These are phyloP conservation scores for Auriculariales sp. DNA, from an alignment of 768 basidiomycete genomes.

Conservation along the genomic window DNA sequence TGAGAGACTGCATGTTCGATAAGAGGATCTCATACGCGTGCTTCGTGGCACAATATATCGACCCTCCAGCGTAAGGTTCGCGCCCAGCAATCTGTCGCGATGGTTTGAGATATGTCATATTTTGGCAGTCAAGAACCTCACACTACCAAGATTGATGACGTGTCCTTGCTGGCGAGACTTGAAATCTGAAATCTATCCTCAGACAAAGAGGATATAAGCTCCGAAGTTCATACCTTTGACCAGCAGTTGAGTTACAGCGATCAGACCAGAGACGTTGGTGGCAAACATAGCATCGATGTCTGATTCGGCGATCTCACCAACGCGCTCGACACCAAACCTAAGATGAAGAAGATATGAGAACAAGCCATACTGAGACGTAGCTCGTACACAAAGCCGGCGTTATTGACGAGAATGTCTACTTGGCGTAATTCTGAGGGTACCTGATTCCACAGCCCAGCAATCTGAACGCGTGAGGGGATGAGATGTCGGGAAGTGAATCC, in stretches of 20 bases:
- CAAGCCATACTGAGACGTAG: neutral
- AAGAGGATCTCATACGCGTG: conserved; percentile 27
- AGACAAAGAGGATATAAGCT: no score
- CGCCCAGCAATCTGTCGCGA: conserved; percentile 75
- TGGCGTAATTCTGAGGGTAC: conserved; percentile 54
- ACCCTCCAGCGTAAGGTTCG: conserved; percentile 81
- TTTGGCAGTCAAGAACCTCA: neutral
- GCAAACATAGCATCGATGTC: conserved; percentile 55
- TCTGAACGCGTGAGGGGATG: neutral
- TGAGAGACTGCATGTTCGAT: neutral
- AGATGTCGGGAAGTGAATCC: neutral
- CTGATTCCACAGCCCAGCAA: conserved; percentile 48
- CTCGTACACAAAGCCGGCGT: conserved; percentile 66
- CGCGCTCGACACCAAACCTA: conserved; percentile 59
- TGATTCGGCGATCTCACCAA: conserved; percentile 63
- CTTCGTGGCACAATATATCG: conserved; percentile 88
- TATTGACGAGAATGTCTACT: conserved; percentile 73
- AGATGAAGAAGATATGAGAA: neutral
- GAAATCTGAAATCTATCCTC: conserved; percentile 38
- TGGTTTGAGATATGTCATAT: neutral
- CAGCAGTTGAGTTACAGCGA: conserved; percentile 65
- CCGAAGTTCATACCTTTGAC: conserved; percentile 32
- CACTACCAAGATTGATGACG: conserved; percentile 75
- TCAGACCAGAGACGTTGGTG: conserved; percentile 64
- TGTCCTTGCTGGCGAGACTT: conserved; percentile 66